Evolutionary conservation across 129 eudicot species (phyloP).

Genomic region (Mikania micrantha): DNA sequence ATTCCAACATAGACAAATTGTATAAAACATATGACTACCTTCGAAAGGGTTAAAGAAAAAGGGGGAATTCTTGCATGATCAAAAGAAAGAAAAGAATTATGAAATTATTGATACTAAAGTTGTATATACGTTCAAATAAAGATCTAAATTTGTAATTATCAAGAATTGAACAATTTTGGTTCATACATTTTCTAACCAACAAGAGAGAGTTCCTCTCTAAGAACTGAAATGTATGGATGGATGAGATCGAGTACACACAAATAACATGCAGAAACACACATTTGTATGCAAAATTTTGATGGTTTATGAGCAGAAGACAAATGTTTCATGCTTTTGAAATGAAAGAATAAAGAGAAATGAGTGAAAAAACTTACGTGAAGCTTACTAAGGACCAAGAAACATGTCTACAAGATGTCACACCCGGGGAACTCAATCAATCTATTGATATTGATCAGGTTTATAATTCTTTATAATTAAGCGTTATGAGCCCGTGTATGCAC

Average conservation of each 20-base stretch:
- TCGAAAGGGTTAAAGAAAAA: too few species aligned
- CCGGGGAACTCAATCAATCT: constrained; percentile 90
- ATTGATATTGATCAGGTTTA: constrained; percentile 54
- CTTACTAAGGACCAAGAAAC: constrained; percentile 53
- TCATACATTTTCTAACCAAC: neutral
- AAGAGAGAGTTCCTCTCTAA: constrained; percentile 17
- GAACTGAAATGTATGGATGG: constrained; percentile 16
- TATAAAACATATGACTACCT: too few species aligned
- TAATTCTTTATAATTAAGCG: neutral
- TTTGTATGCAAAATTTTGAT: constrained; percentile 5
- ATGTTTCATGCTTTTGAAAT: constrained; percentile 4
- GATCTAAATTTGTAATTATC: neutral
- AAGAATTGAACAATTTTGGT: constrained; percentile 12
- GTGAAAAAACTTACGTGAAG: constrained; percentile 63
- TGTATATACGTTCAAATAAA: neutral
- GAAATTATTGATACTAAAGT: neutral
- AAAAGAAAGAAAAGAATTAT: neutral
- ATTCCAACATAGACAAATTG: too few species aligned
- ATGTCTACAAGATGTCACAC: constrained; percentile 57
- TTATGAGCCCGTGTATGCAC: too few species aligned
- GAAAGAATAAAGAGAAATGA: constrained; percentile 31
- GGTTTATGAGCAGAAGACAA: neutral
- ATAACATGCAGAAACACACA: constrained; percentile 23
- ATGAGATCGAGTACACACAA: constrained; percentile 5
- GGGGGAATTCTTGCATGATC: too few species aligned